Base-by-base conservation (phyloP, 176 grass and related monocot genomes). In the Oryza rufipogon region DNA sequence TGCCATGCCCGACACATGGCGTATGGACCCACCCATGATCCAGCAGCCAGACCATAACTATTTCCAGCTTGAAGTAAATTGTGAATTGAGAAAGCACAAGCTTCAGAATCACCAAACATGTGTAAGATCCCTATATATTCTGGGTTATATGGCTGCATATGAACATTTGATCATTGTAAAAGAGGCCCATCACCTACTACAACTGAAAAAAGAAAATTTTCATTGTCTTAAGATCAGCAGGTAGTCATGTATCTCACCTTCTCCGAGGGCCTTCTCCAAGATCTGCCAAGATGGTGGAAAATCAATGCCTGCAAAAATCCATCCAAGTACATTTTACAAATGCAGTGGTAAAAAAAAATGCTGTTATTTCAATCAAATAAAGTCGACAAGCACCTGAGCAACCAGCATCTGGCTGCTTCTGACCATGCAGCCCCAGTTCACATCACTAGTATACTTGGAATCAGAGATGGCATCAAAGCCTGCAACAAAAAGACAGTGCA, bases 391-490 rank as follows among this genome's bases (percentile, higher is more conserved):
- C 28, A 94, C 97, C 93, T 99, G 93, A 28, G 93, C 91, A 66
- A 99, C 90, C 79, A 99, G 85, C 97, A 99, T 99, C 80, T 99
- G 97, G 73, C 97, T 99, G 79, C 97, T 96, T 99, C 97, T 99
- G 32, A 99, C 94, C 97, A 99, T 99, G 81, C 97, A 99, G 9
- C 97, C 97, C 97, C 97, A 99, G 49, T 86, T 94, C 2, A 92
- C 88, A 88, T 99, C 97, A 71, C 88, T 96, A 25, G 91, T 96
- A 20, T 85, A 84, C 71, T 90, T 92, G 46, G 97, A 88, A 75
- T 89, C 90, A 25, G 89, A 79, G 71, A 96, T 96, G 52, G 79
- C 86, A 30, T 92, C 84, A 73, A 99, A 99, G 49, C 91, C 97
- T 96, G 80, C 42, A 13, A 54, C 58, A 66, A 28, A 52, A 22